Base-by-base conservation (phyloP, 495 filamentous ascomycete genomes). In the Hyphodiscus hymeniophilus region DNA sequence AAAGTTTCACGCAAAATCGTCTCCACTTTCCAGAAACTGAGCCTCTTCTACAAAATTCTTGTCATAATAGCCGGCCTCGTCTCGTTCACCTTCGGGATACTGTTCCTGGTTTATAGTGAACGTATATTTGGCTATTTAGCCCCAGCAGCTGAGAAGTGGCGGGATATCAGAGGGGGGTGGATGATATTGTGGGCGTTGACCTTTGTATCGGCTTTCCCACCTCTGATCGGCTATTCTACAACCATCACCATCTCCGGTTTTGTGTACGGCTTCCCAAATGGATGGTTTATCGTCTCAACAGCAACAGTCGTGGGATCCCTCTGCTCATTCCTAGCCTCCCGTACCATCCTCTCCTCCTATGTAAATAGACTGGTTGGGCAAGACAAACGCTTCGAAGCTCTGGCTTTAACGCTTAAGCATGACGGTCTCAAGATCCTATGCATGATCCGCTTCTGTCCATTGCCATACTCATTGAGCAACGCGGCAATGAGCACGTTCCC, bases 381-480 rank as follows among this genome's bases (percentile, higher is more conserved):
- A 33, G 92, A 98, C 66, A 82, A 78, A 58, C 74, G 89, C 30
- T 82, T 82, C 49, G 67, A 80, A 12, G 78, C 79, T 7, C 60
- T 82, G 2, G 75, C 76, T 32, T 69, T 75, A 51, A 76, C 78
- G 22, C 67, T 84, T 21, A 74, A 83, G 34, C 81, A 88, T 56
- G 92, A 98, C 60, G 94, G 92, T 0, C 61, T 98, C 32, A 87
- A 89, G 52, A 73, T 97, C 15, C 72, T 98, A 24, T 81, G 84
- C 55, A 95, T 95, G 86, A 94, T 98, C 47, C 74, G 92, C 23
- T 69, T 97, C 30, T 96, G 92, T 50, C 92, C 92, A 18, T 63
- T 97, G 50, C 92, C 92, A n/a, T 98, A 94, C 61, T 91, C 86
- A 18, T 69, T 96, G 47, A 89, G 85, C 57, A 98, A 98, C 58